Evolutionary conservation across 2,329 filamentous ascomycete species (phyloP), one percentile per base, ranked within the genome.

Genomic region (Botryotinia narcissicola): DNA sequence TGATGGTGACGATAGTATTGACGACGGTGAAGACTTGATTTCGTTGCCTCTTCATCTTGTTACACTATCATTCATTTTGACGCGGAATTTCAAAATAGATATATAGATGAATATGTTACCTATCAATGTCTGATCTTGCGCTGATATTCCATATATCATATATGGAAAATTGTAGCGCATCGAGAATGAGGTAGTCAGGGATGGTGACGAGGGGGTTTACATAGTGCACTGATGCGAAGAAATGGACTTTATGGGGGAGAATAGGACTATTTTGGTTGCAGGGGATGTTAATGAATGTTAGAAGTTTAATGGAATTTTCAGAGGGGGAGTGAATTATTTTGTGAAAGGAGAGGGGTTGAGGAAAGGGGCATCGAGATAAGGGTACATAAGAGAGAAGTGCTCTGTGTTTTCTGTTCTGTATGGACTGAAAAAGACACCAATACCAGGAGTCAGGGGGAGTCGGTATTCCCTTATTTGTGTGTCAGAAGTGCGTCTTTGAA

Each of bases 1-100:
- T 20, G 16, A 44, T 7, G 42, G 42, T 44, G 42, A 44, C 5
- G 42, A 20, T 3, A 20, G 16, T 20, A 44, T 2, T 44, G 18
- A 44, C 42, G 2, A 3, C 42, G 0, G 18, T 44, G 42, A 8
- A 20, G 6, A 20, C 16, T 20, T 44, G 18, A 5, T 8, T 3
- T 20, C 5, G 1, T 5, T 2, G 42, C n/a, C n/a, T n/a, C n/a
- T n/a, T 7, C 16, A 44, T 44, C 42, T 18, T 2, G 6, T 42
- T 42, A 42, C 42, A 42, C 42, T 42, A 42, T 18, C 42, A 18
- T 42, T 42, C 16, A 44, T 18, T 2, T 44, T 44, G 16, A 44
- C 8, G 18, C 6, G 1, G 0, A 20, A 44, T 44, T 2, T 7
- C 2, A 20, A 8, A 1, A 20, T 20, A 20, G 7, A n/a, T n/a